A percentile compares a stretch with the other conserved stretches of the same genome.
These are phyloP conservation scores for Tremellales sp. DNA, from an alignment of 1,284 basidiomycete genomes.

Conservation along the genomic window DNA sequence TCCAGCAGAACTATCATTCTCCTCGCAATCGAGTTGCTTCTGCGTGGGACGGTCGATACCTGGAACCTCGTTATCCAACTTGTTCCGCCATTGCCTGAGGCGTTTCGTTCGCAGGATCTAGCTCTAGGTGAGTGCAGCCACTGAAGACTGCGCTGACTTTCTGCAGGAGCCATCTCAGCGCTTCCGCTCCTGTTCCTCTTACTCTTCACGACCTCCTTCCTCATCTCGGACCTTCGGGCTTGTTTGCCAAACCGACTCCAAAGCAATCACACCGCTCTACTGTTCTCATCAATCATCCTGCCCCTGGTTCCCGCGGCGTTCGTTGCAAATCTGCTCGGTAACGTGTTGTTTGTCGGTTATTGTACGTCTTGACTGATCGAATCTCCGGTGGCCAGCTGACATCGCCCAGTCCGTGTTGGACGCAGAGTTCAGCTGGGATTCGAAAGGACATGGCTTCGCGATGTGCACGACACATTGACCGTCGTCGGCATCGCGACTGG, in stretches of 20 bases:
- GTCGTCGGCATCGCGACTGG: not conserved
- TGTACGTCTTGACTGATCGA: conserved; percentile 5
- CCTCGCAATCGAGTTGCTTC: conserved; percentile 14
- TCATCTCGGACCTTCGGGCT: conserved; percentile 12
- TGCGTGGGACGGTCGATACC: conserved; percentile 7
- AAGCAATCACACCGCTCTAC: not conserved
- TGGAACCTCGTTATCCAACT: conserved; percentile 18
- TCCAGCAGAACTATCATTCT: conserved; percentile 12
- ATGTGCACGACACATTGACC: not conserved
- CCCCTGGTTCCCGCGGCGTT: conserved; percentile 19
- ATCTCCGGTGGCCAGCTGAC: not conserved
- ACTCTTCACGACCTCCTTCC: conserved; percentile 12
- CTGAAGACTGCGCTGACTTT: not conserved
- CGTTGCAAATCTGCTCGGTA: conserved; percentile 11
- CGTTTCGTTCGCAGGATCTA: conserved; percentile 10
- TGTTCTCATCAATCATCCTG: conserved; percentile 7
- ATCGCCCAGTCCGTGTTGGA: not conserved
- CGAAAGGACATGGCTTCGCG: not conserved
- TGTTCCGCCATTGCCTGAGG: not conserved
- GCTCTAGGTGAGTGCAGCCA: conserved; percentile 13
- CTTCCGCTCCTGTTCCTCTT: conserved; percentile 15
- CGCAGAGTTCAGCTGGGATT: not conserved
- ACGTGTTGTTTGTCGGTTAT: conserved; percentile 11
- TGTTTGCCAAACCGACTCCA: conserved; percentile 6
- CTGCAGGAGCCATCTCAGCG: conserved; percentile 9